Base-by-base conservation (phyloP, 2,329 filamentous ascomycete genomes). In the Calonectria leucothoes region DNA sequence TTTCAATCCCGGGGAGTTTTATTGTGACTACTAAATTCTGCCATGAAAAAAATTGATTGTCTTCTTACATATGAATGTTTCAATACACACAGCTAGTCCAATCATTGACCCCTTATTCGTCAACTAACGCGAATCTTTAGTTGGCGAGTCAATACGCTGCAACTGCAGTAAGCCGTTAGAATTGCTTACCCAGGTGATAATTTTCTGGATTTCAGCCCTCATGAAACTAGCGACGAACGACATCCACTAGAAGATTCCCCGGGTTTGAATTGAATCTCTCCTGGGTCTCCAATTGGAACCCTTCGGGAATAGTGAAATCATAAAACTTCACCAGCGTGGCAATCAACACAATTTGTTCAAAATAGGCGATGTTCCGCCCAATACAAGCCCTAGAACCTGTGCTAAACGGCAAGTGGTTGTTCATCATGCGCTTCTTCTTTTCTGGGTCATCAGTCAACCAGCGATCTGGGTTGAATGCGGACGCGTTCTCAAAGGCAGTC, bases 321-420 rank as follows among this genome's bases (percentile, higher is more conserved):
- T 49, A 72, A 23, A 49, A 49, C 48, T 48, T 72, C 2, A 35
- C 66, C 15, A 72, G 11, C 0, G 59, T 25, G 1, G 70, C 33
- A 27, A 72, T 61, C 8, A 72, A 17, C 12, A 72, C 27, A 27
- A 72, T 20, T 25, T 69, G 59, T 31, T 72, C 70, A 42, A 59
- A 72, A 39, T 72, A 72, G 4, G 70, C 66, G 59, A 72, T 72
- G 39, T 72, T 72, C 23, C 70, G 35, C 14, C 70, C 70, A 51
- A 72, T 72, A 12, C 66, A 72, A n/a, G 70, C 70, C 3, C 70
- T n/a, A 4, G 70, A 37, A 6, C 66, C 70, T 2, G 66, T 69
- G 49, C 70, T 72, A 25, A 72, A 72, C 2, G 66, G 70, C 12
- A 72, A 17, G 27, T 69, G 59, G 7, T 20, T 29, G 15, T 42